phyloP scores from a whole-genome alignment of 768 basidiomycete genomes.

The Lentinus tigrinus region DNA sequence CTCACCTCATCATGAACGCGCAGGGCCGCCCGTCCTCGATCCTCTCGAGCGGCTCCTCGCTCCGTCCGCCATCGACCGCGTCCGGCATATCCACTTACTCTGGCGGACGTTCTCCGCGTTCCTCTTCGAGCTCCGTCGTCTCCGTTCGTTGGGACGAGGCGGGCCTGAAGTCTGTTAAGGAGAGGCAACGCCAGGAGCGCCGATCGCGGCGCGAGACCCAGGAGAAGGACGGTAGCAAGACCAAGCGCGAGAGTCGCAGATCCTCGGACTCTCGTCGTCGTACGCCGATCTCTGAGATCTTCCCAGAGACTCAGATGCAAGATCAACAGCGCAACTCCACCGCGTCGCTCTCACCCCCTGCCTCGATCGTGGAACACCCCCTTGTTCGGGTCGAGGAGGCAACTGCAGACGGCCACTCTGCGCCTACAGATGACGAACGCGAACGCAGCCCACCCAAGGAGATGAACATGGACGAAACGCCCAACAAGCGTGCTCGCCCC shows the following conservation, averaged over 20 bases:
- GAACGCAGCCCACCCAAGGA: slow-evolving; percentile 10
- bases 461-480: slow-evolving; percentile 29
- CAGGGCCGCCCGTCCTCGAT: slow-evolving; percentile 38
- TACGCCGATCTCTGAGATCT: slow-evolving; percentile 57
- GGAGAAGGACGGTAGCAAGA: slow-evolving; percentile 22
- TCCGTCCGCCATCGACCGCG: slow-evolving; percentile 46
- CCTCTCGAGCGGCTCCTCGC: slow-evolving; percentile 41
- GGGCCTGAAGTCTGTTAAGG: slow-evolving; percentile 47
- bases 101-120: slow-evolving; percentile 38
- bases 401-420: slow-evolving; percentile 49
- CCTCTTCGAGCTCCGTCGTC: slow-evolving; percentile 32
- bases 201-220: slow-evolving; percentile 32
- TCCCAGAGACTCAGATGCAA: slow-evolving; percentile 41
- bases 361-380: slow-evolving; percentile 17
- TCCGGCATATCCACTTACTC: slow-evolving; percentile 40
- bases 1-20: slow-evolving; percentile 32
- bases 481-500: slow-evolving; percentile 41
- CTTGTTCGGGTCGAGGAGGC: slow-evolving; percentile 50
- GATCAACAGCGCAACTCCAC: slow-evolving; percentile 7
- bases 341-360: slow-evolving; percentile 11
- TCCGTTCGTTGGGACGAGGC: slow-evolving; percentile 55
- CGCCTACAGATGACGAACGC: slow-evolving; percentile 5
- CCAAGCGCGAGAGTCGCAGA: slow-evolving; percentile 42
- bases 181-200: slow-evolving; percentile 33
- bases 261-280: slow-evolving; percentile 52